These are phyloP conservation scores for Olyra latifolia DNA, from an alignment of 176 grass and related monocot species.

Conservation along the genomic window DNA sequence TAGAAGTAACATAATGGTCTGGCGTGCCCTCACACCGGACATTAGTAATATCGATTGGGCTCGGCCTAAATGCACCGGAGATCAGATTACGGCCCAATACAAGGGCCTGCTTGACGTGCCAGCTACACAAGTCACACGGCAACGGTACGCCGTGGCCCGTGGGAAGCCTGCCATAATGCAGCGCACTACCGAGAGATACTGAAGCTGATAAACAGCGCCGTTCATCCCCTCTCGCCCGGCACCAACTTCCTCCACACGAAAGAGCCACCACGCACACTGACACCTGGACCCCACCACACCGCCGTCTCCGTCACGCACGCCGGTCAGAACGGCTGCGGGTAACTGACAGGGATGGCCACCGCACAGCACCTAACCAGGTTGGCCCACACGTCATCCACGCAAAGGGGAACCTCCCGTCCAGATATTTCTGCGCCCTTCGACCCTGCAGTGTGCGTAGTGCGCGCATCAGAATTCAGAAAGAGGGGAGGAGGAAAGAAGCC, in stretches of 20 bases:
- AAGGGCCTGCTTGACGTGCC: too few relatives aligned
- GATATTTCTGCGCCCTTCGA: not conserved
- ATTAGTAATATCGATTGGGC: too few relatives aligned
- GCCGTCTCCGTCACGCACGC: slow-evolving; percentile 2
- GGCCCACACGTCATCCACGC: slow-evolving; percentile 10
- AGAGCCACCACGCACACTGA: not conserved
- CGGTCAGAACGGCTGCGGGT: too few relatives aligned
- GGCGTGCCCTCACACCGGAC: too few relatives aligned
- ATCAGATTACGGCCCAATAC: too few relatives aligned
- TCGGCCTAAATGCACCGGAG: too few relatives aligned
- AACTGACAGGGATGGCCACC: slow-evolving; percentile 26
- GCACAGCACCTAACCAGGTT: fast-evolving
- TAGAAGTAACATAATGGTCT: too few relatives aligned
- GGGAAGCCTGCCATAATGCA: not conserved
- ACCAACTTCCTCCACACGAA: slow-evolving; percentile 31
- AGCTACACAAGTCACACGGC: too few relatives aligned
- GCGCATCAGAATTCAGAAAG: not conserved
- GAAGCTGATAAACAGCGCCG: not conserved
- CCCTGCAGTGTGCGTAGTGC: not conserved
- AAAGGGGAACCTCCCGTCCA: not conserved
- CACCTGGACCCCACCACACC: not conserved
- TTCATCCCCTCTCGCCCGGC: slow-evolving; percentile 8
- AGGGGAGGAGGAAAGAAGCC: slow-evolving; percentile 21
- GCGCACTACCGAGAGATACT: not conserved
- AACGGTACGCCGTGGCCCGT: too few relatives aligned